Conservation (phyloP, 768 basidiomycete genomes). For the Boletus rufocinnamomeus region DNA sequence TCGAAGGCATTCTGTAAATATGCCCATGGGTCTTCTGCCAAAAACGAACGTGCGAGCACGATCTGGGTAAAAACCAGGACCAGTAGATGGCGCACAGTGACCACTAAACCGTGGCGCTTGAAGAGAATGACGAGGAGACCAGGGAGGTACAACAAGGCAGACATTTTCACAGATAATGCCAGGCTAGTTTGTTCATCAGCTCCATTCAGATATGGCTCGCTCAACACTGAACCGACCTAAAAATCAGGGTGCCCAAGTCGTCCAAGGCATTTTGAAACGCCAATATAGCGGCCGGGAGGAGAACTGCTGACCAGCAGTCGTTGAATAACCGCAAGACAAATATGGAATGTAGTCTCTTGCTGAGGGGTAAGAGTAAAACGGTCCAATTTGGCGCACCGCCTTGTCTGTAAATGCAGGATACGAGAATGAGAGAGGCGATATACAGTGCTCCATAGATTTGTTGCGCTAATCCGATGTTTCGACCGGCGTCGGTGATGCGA, state of each 20-base stretch:
- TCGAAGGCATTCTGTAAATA: constrained; percentile 85
- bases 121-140: constrained; percentile 82
- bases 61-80: constrained; percentile 48
- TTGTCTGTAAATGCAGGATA: constrained; percentile 67
- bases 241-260: constrained; percentile 63
- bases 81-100: constrained; percentile 50
- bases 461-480: constrained; percentile 65
- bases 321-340: constrained; percentile 92
- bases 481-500: constrained; percentile 59
- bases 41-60: constrained; percentile 69
- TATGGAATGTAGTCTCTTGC: constrained; percentile 94
- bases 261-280: constrained; percentile 63
- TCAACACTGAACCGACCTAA: constrained; percentile 56
- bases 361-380: constrained; percentile 71
- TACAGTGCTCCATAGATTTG: constrained; percentile 80
- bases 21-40: constrained; percentile 54
- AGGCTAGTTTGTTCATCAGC: constrained; percentile 11
- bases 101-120: constrained; percentile 63
- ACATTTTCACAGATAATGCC: constrained; percentile 96
- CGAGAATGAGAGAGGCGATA: constrained; percentile 59
- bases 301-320: constrained; percentile 83
- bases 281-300: constrained; percentile 65
- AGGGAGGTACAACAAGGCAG: constrained; percentile 84
- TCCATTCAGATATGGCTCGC: not conserved
- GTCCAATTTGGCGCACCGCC: constrained; percentile 72